Conservation (phyloP, 129 eudicot species). For the Flaveria ramosissima region DNA sequence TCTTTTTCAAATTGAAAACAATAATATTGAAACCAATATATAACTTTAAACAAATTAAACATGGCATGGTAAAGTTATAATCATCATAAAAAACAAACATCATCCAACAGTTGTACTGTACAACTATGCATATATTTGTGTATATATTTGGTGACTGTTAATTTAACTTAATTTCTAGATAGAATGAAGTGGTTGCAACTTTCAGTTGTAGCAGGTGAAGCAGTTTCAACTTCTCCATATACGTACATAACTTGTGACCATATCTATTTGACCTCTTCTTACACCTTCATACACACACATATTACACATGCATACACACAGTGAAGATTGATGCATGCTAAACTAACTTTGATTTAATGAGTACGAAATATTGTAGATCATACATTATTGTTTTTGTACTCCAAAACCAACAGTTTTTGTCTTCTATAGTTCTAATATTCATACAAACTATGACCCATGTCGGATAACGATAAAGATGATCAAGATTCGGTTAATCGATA, state of each 20-base stretch:
- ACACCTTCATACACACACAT: constrained; percentile 5
- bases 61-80: constrained; percentile 39
- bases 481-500: too few relatives aligned
- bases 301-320: background rate
- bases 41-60: constrained; percentile 36
- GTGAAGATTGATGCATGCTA: constrained; percentile 4
- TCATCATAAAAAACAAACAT: constrained; percentile 23
- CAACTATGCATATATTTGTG: constrained; percentile 21
- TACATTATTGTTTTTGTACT: constrained; percentile 40
- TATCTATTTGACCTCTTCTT: constrained; percentile 23
- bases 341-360: constrained; percentile 31
- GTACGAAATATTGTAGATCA: constrained; percentile 27
- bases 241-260: constrained; percentile 4
- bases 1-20: constrained; percentile 52
- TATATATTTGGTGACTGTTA: constrained; percentile 16
- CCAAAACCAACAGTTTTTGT: constrained; percentile 35
- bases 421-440: constrained; percentile 2
- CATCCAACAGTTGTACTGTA: constrained; percentile 29
- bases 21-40: constrained; percentile 15
- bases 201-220: constrained; percentile 50
- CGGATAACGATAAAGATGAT: background rate
- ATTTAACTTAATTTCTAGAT: constrained; percentile 9
- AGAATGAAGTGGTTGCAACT: constrained; percentile 34
- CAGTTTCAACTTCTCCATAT: constrained; percentile 34
- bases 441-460: background rate